Base-by-base conservation (phyloP, 768 basidiomycete species). In the Boletus rufocinnamomeus region DNA sequence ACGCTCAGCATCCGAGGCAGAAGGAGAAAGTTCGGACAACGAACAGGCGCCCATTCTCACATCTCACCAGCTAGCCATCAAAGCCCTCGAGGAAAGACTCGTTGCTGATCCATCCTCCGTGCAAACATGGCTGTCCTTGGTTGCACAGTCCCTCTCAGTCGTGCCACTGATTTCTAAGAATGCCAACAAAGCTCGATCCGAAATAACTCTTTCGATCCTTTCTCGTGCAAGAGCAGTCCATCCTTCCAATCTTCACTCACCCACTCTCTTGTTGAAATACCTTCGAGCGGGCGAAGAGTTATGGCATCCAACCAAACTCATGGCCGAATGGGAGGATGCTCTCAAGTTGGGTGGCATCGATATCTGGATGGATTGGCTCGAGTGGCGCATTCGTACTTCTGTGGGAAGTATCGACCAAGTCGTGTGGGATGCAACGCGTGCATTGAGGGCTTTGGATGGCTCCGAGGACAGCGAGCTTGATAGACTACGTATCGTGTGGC, bases 311-410 rank as follows among this genome's bases (percentile, higher is more conserved):
- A 76, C 75, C 44, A 83, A 84, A 70, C 65, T 87, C 19, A 54
- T 66, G 25, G 75, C 76, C 4, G 88, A 91, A 63, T 94, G 92
- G 92, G 86, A 89, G 54, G 76, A 79, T 21, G 84, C 87, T 3
- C 69, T 91, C 61, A 65, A 71, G 51, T 63, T 81, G 5, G 79
- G 82, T 30, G 82, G 79, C 37, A 70, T 79, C 28, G 82, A 85
- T 38, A 77, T 93, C 27, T 88, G 85, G 82, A 81, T 92, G 75
- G 87, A 87, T 62, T 93, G 91, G 89, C 66, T 93, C 3, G 87
- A 89, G 61, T 92, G 89, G 89, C 79, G 80, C 57, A 82, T 89
- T 35, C 76, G 84, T 43, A 79, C 64, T 38, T 75, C 75, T 17
- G 73, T 61, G 41, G 72, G 74, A 41, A 83, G 84, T 2, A 68